These are phyloP conservation scores for cucumber (Cucumis sativus) DNA, from an alignment of 306 rosid species.

Conservation along the genomic window DNA sequence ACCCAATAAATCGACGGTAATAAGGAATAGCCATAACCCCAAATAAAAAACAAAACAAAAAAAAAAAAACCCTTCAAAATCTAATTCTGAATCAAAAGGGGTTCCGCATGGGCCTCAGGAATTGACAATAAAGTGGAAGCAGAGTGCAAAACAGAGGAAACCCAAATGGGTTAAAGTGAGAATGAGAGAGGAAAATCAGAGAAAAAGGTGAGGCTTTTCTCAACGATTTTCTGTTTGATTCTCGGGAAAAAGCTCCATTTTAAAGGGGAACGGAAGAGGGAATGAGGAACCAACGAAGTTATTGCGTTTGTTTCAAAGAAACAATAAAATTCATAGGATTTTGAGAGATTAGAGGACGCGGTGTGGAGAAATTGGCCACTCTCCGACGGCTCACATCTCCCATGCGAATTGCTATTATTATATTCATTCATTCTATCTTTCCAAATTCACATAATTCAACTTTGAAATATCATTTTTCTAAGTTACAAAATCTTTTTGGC, in stretches of 20 bases:
- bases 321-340: no score
- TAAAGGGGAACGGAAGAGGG: background rate
- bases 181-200: background rate
- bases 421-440: no score
- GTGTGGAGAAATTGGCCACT: no score
- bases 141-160: background rate
- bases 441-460: no score
- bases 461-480: no score
- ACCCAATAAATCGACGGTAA: constrained; percentile 33
- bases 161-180: background rate
- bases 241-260: background rate
- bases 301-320: no score
- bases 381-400: no score
- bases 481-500: no score
- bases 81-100: background rate
- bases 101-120: background rate
- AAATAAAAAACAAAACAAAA: background rate
- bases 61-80: background rate
- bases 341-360: no score
- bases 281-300: background rate
- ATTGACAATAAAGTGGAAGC: background rate
- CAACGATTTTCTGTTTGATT: background rate
- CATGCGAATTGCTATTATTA: no score
- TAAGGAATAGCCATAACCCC: constrained; percentile 38
- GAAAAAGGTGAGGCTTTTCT: background rate